Percentiles rank a stretch among this genome's conserved stretches.
These are phyloP conservation scores for Yamadazyma tumulicola DNA, from an alignment of 805 yeast genomes.

Conservation along the genomic window DNA sequence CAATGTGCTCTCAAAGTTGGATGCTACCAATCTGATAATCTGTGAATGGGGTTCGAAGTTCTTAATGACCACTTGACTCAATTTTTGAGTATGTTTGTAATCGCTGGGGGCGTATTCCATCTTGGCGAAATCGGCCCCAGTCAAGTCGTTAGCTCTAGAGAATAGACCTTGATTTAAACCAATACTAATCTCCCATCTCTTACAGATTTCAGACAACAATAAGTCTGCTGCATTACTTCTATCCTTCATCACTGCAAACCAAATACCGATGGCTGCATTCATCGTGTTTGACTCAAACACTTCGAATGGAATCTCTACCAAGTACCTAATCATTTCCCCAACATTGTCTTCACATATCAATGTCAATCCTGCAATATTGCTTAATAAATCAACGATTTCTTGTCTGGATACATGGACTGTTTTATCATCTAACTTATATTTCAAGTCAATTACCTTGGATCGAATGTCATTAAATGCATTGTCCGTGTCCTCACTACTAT, in stretches of 20 bases:
- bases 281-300: conserved; percentile 58
- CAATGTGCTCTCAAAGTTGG: conserved; percentile 76
- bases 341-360: conserved; percentile 32
- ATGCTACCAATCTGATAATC: conserved; percentile 63
- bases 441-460: conserved; percentile 17
- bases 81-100: conserved; percentile 51
- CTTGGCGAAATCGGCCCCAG: conserved; percentile 55
- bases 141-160: conserved; percentile 51
- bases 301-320: conserved; percentile 70
- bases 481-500: conserved; percentile 24
- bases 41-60: conserved; percentile 64
- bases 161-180: conserved; percentile 61
- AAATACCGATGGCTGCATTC: conserved; percentile 64
- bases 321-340: conserved; percentile 46
- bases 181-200: conserved; percentile 66
- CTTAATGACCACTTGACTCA: conserved; percentile 46
- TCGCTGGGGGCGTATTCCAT: conserved; percentile 93
- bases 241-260: conserved; percentile 77
- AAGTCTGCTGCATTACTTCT: conserved; percentile 53
- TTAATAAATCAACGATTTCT: conserved; percentile 41
- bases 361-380: conserved; percentile 39
- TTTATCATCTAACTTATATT: conserved; percentile 10
- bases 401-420: conserved; percentile 14
- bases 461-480: conserved; percentile 26
- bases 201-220: conserved; percentile 66